These are phyloP conservation scores for Thyridium curvatum DNA, from an alignment of 2,329 filamentous ascomycete species.

Conservation along the genomic window DNA sequence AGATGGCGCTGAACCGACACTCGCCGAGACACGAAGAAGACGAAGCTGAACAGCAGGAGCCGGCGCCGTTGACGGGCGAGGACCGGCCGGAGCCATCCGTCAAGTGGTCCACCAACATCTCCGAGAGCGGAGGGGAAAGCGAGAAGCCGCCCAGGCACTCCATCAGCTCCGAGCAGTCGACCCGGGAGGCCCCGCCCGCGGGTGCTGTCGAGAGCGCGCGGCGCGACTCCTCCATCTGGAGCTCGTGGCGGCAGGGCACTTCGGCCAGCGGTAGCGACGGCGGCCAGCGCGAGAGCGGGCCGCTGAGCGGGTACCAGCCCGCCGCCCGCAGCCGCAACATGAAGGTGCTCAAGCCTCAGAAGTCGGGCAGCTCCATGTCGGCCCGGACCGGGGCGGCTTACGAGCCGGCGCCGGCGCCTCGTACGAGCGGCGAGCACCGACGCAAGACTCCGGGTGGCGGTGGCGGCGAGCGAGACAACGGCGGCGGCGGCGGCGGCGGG, in stretches of 20 bases:
- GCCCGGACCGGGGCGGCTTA: conserved; percentile 44
- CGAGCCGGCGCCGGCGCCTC: conserved; percentile 40
- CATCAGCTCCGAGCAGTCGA: conserved; percentile 13
- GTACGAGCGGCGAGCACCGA: conserved; percentile 41
- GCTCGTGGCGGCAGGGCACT: conserved; percentile 60
- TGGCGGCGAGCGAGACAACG: conserved; percentile 8
- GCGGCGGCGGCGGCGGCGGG: conserved; percentile 11
- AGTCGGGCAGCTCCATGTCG: conserved; percentile 41
- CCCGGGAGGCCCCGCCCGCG: not conserved
- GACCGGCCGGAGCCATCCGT: conserved; percentile 20
- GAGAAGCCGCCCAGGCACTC: conserved; percentile 28
- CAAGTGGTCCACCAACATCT: conserved; percentile 2
- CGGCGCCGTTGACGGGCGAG: conserved; percentile 16
- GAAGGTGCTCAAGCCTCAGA: conserved; percentile 82
- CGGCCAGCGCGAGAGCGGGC: conserved; percentile 43
- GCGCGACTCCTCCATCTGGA: conserved; percentile 55
- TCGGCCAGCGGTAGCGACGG: conserved; percentile 44
- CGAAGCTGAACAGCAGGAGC: too few relatives aligned
- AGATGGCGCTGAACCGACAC: conserved; percentile 2
- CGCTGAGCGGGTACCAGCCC: conserved; percentile 64
- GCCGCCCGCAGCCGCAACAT: conserved; percentile 64
- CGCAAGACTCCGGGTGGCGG: conserved; percentile 42
- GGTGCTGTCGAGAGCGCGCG: conserved; percentile 17
- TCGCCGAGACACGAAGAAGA: too few relatives aligned
- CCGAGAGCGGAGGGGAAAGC: conserved; percentile 16